Evolutionary conservation across 2,329 filamentous ascomycete genomes (phyloP), one percentile per base, ranked within the genome.

Genomic region (Dendryphion nanum): DNA sequence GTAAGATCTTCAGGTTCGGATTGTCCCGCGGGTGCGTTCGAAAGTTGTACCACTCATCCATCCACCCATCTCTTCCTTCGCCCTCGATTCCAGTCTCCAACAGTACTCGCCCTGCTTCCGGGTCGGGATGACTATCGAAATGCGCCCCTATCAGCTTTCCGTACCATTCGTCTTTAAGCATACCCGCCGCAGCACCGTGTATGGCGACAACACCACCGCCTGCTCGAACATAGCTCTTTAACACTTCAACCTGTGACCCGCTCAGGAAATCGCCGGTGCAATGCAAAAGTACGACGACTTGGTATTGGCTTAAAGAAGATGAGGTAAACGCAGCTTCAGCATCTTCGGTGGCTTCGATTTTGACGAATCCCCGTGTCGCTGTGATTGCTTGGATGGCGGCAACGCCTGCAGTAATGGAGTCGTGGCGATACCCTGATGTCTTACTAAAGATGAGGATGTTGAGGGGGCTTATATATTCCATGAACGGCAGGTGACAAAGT

Each of bases 1-100:
- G 32, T 20, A 59, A 35, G 3, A 60, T 37, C 6, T 34, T 31
- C 19, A 59, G 37, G 14, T 49, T 51, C 4, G 5, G 16, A 17
- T 60, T 60, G 8, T 47, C 29, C 13, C 51, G 24, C 3, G 53
- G 56, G 35, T 60, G 52, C 6, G 45, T 47, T 2, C 34, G 41
- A 35, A 59, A 60, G 20, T 59, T 57, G 35, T 60, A 60, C 55
- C 53, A 60, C 35, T 60, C 56, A 15, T 60, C 56, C 39, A 39
- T 48, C 52, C 53, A 53, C 8, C 20, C 35, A 5, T 45, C 24
- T 8, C 44, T 28, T 1, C 38, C 37, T 5, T 29, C 17, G 15
- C 16, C 33, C n/a, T 45, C 12, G 12, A 53, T 44, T 14, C n/a
- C 23, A 1, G 37, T 28, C n/a, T 51, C 46, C 1, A 47, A 24